phyloP scores from a whole-genome alignment of 176 grass and related monocot species.

The Carex kokanica region DNA sequence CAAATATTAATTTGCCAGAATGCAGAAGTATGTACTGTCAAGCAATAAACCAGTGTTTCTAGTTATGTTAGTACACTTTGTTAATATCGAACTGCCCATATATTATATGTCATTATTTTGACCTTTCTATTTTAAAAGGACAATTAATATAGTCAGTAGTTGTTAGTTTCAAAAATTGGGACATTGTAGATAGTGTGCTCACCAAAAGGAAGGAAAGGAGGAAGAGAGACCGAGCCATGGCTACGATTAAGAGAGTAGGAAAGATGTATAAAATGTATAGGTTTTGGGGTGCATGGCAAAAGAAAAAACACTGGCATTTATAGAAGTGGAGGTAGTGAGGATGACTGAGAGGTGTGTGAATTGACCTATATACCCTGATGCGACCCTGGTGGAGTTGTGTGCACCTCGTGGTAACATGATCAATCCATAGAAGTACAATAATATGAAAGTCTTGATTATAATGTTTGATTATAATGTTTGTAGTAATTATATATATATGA shows the following conservation, averaged over 20 bases:
- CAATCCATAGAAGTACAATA: background rate
- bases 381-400: background rate
- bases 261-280: background rate
- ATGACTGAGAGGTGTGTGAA: background rate
- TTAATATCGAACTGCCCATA: background rate
- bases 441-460: no score
- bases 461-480: no score
- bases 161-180: background rate
- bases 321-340: background rate
- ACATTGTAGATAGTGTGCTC: background rate
- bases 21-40: background rate
- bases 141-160: background rate
- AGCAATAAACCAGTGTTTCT: background rate
- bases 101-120: background rate
- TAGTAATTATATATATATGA: no score
- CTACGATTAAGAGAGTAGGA: background rate
- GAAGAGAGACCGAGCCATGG: background rate
- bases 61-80: background rate
- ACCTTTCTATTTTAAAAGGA: background rate
- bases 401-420: background rate
- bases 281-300: background rate
- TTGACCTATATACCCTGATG: background rate
- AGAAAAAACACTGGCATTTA: background rate
- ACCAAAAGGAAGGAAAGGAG: constrained; percentile 3
- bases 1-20: background rate